Conservation (phyloP, 2,329 filamentous ascomycete genomes). For the Colletotrichum endophyticum region DNA sequence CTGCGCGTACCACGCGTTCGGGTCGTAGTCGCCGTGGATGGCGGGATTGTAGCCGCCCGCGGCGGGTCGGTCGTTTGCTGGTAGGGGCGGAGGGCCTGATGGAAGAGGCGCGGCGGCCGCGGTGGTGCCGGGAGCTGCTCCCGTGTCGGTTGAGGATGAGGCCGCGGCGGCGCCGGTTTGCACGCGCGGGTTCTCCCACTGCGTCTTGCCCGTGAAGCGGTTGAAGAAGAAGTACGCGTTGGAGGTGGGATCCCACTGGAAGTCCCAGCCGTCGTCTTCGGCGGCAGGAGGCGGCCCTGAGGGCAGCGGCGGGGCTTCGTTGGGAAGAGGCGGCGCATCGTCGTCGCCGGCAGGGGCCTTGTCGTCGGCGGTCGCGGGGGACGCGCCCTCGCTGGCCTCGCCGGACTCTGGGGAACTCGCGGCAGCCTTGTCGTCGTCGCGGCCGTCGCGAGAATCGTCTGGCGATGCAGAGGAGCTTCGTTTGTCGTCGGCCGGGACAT, state of each 20-base stretch:
- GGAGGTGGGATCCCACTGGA: constrained; percentile 73
- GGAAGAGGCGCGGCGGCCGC: constrained; percentile 25
- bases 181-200: constrained; percentile 88
- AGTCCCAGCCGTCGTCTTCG: constrained; percentile 80
- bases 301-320: constrained; percentile 45
- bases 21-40: constrained; percentile 96
- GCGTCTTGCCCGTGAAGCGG: constrained; percentile 73
- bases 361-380: constrained; percentile 9
- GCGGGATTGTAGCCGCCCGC: constrained; percentile 90
- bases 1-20: constrained; percentile 91
- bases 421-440: not conserved
- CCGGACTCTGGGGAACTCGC: constrained; percentile 19
- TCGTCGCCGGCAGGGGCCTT: constrained; percentile 20
- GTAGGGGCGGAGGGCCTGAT: constrained; percentile 34
- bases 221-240: constrained; percentile 87
- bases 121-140: constrained; percentile 23
- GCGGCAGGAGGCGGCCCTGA: constrained; percentile 52
- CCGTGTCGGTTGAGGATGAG: constrained; percentile 14
- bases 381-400: constrained; percentile 10
- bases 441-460: not conserved
- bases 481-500: not conserved
- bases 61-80: constrained; percentile 42
- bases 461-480: not conserved
- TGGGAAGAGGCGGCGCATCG: constrained; percentile 38
- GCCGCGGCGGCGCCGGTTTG: constrained; percentile 39